These are phyloP conservation scores for Chaetomium strumarium DNA, from an alignment of 2,329 filamentous ascomycete genomes.

Conservation along the genomic window DNA sequence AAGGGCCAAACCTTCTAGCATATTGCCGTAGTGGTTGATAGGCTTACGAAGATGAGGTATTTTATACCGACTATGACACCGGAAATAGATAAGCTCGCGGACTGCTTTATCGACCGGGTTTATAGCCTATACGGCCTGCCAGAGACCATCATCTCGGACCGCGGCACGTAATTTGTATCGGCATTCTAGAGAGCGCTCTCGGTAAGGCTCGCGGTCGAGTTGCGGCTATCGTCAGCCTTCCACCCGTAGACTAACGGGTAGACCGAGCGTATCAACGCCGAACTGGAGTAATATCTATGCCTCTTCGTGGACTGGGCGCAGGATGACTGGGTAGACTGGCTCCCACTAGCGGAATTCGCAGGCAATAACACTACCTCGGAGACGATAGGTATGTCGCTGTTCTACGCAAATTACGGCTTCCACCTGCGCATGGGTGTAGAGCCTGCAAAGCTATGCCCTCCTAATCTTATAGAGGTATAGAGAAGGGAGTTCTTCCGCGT, in stretches of 20 bases:
- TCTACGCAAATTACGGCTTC: not conserved
- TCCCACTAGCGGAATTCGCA: not conserved
- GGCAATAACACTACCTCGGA: not conserved
- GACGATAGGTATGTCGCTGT: not conserved
- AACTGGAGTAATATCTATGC: no score
- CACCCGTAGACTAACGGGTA: no score
- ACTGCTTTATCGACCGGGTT: not conserved
- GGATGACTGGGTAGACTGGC: not conserved
- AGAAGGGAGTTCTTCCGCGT: no score
- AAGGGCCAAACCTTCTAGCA: not conserved
- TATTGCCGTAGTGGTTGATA: not conserved
- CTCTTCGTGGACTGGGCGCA: no score
- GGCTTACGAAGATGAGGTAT: not conserved
- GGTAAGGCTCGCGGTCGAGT: not conserved
- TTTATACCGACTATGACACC: not conserved
- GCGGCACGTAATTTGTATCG: not conserved
- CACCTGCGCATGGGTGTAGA: not conserved
- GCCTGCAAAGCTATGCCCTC: not conserved
- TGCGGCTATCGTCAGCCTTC: no score
- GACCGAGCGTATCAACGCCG: no score
- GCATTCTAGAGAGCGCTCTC: no score
- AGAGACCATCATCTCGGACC: not conserved
- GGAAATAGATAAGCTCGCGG: not conserved
- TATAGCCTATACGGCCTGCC: not conserved
- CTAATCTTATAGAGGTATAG: no score